Base-by-base conservation (phyloP, 2,329 filamentous ascomycete genomes). In the Parascedosporium putredinis region DNA sequence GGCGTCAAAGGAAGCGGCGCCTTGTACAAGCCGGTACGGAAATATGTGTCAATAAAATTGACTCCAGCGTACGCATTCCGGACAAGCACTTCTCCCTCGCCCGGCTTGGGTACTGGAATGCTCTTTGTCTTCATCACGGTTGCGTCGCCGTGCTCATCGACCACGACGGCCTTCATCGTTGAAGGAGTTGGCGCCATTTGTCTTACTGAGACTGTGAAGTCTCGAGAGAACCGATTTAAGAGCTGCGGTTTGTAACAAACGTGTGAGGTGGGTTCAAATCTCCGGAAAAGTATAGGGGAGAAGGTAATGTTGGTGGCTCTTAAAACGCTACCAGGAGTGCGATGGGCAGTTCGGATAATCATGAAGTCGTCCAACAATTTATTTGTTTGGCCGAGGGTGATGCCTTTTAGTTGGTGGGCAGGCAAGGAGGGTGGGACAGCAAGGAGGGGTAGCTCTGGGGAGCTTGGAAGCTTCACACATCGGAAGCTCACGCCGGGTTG, bases 41-140 rank as follows among this genome's bases (percentile, higher is more conserved):
- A 94, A 69, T 95, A 95, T 34, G 72, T 95, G 67, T 95, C 90
- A 60, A 95, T 94, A 68, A 78, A 95, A 68, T 95, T 95, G 53
- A 95, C 72, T 52, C 89, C 90, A 45, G 84, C 74, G 62, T 78
- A 86, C 55, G 83, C 79, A 66, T 95, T 95, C 67, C 84, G 85
- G 52, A 95, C 78, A 3, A 95, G 76, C 20, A 95, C 67, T 56
- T 95, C 75, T 52, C 81, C 83, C n/a, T 83, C 78, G 31, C 78
- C 71, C 2, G 76, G 78, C 46, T 73, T 68, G 0, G 88, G 87
- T 1, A 95, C 78, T 16, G 64, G 27, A 10, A 48, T 34, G 18
- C 45, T 24, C 22, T 50, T 49, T 67, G 84, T 25, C 10, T 29
- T 45, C 20, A 45, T 27, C 16, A 45, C 48, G 16, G 40, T 31